Evolutionary conservation across 805 yeast species (phyloP).

Genomic region (Barnettozyma salicaria): DNA sequence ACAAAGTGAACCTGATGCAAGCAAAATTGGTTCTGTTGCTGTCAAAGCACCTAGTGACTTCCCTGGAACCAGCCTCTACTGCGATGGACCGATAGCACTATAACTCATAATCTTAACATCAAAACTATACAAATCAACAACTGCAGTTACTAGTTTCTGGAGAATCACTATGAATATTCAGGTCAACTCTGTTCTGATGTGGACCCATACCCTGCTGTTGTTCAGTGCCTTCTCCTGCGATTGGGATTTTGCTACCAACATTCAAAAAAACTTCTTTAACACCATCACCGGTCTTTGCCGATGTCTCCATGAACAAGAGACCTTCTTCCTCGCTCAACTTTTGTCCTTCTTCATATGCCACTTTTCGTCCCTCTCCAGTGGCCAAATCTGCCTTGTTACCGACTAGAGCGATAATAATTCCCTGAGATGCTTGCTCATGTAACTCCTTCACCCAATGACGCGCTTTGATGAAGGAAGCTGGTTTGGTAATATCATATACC

Average conservation of each 20-base stretch:
- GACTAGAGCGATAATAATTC: slow-evolving; percentile 85
- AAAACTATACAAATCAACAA: slow-evolving; percentile 21
- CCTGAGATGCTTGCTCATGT: slow-evolving; percentile 91
- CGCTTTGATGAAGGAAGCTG: slow-evolving; percentile 91
- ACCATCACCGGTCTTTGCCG: slow-evolving; percentile 85
- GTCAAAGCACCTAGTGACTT: no score
- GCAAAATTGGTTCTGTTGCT: no score
- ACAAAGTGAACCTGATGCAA: no score
- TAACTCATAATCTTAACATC: neutral
- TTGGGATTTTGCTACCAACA: slow-evolving; percentile 82
- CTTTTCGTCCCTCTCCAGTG: slow-evolving; percentile 59
- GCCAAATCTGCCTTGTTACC: slow-evolving; percentile 88
- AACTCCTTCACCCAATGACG: slow-evolving; percentile 97
- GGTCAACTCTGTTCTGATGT: slow-evolving; percentile 27
- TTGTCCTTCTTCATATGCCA: slow-evolving; percentile 80
- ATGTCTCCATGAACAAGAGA: slow-evolving; percentile 84
- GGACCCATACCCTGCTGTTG: slow-evolving; percentile 19
- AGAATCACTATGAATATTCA: slow-evolving; percentile 28
- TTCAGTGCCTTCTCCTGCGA: slow-evolving; percentile 23
- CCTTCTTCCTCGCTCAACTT: slow-evolving; percentile 88
- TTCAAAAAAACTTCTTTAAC: slow-evolving; percentile 89
- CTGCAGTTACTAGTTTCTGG: slow-evolving; percentile 28
- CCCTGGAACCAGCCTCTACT: no score
- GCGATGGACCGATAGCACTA: no score
- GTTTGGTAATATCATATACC: slow-evolving; percentile 92